These are phyloP conservation scores for Gyrodon lividus DNA, from an alignment of 768 basidiomycete genomes.

Conservation along the genomic window DNA sequence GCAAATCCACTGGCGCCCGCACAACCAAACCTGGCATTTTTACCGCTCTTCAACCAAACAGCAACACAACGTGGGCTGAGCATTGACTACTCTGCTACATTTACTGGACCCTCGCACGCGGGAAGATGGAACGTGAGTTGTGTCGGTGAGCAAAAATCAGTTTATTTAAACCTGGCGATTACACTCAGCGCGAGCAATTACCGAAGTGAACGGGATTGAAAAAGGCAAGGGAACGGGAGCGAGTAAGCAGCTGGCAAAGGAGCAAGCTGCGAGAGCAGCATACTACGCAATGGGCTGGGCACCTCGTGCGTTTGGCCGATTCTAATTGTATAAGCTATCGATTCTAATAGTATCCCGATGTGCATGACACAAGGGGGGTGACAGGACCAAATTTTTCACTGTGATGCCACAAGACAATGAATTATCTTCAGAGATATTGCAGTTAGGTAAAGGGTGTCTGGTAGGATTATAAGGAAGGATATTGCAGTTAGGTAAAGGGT, in stretches of 20 bases:
- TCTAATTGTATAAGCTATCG: background rate
- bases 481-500: no score
- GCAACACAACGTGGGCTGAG: constrained; percentile 62
- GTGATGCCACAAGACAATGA: background rate
- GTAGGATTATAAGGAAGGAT: no score
- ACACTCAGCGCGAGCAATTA: constrained; percentile 3
- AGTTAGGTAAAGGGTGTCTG: no score
- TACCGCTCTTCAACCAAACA: constrained; percentile 74
- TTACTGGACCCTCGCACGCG: constrained; percentile 66
- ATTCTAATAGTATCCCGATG: background rate
- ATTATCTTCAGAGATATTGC: no score
- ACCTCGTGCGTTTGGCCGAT: constrained; percentile 30
- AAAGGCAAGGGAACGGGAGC: constrained; percentile 65
- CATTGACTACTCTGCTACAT: constrained; percentile 59
- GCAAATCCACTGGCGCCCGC: constrained; percentile 63
- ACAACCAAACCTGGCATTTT: constrained; percentile 60
- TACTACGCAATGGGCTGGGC: constrained; percentile 79
- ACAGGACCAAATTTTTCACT: background rate
- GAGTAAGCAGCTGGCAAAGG: constrained; percentile 76
- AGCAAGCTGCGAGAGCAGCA: constrained; percentile 71
- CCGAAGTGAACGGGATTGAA: constrained; percentile 64
- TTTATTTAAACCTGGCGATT: background rate
- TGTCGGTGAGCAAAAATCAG: constrained; percentile 50
- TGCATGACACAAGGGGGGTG: background rate
- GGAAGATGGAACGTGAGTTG: constrained; percentile 67